A percentile compares a stretch with the other conserved stretches of the same genome.
These are phyloP conservation scores for Ceratocystis harringtonii DNA, from an alignment of 2,329 filamentous ascomycete genomes.

Conservation along the genomic window DNA sequence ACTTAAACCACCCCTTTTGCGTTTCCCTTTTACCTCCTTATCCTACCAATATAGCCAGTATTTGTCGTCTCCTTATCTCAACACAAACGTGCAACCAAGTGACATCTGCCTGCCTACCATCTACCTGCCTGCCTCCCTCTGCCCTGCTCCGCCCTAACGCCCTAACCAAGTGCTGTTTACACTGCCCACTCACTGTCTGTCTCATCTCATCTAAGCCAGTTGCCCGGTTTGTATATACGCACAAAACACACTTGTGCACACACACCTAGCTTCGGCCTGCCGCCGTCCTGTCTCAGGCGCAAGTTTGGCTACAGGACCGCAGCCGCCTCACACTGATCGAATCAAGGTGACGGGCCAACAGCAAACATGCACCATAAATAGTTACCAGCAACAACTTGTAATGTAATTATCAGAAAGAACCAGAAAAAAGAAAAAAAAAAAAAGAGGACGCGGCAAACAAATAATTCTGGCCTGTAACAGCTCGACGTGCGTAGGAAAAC, in stretches of 20 bases:
- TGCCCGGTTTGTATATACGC: neutral
- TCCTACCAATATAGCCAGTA: no score
- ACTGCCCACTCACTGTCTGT: neutral
- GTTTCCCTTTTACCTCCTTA: no score
- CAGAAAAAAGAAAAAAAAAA: neutral
- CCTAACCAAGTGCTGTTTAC: neutral
- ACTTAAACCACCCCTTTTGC: no score
- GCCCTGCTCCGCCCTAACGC: neutral
- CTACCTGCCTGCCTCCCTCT: no score
- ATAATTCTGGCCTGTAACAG: no score
- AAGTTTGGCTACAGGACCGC: neutral
- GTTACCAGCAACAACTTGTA: neutral
- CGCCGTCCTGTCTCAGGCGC: neutral
- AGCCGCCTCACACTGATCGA: neutral
- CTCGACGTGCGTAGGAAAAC: slow-evolving; percentile 30
- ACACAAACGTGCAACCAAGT: no score
- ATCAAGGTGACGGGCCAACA: neutral
- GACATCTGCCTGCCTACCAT: no score
- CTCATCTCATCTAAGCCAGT: neutral
- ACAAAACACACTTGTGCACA: neutral
- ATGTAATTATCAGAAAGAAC: neutral
- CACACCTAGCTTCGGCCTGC: no score
- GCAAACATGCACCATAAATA: neutral
- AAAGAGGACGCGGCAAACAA: neutral
- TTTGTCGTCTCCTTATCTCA: no score